These are phyloP conservation scores for Thermochaetoides dissita DNA, from an alignment of 2,329 filamentous ascomycete genomes.

Conservation along the genomic window DNA sequence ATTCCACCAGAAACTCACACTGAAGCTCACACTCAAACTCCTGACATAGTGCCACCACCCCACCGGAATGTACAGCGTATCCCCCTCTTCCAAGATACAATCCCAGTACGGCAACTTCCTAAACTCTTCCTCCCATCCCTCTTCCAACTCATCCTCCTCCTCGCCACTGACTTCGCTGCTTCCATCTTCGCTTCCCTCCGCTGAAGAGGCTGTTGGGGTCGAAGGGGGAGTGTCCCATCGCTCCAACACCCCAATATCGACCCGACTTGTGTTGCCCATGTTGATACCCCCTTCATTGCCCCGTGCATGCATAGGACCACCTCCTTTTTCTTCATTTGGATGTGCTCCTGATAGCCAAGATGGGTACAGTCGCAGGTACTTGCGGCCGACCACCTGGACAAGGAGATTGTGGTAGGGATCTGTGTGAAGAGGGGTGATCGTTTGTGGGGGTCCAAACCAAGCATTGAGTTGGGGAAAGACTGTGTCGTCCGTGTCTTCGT, in stretches of 20 bases:
- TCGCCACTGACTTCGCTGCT: constrained; percentile 11
- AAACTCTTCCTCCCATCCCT: constrained; percentile 33
- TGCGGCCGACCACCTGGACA: constrained; percentile 74
- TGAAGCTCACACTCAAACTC: constrained; percentile 74
- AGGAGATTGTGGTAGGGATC: constrained; percentile 91
- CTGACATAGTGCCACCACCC: constrained; percentile 99
- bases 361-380: constrained; percentile 81
- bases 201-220: not conserved
- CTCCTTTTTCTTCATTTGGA: too few relatives aligned
- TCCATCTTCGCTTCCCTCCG: constrained; percentile 22
- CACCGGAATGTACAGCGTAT: constrained; percentile 76
- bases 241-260: constrained; percentile 63
- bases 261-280: constrained; percentile 77
- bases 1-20: constrained; percentile 96
- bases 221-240: constrained; percentile 33
- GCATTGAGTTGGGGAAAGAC: constrained; percentile 63
- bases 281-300: constrained; percentile 58
- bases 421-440: constrained; percentile 84
- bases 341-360: constrained; percentile 33
- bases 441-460: constrained; percentile 81
- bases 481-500: constrained; percentile 16
- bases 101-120: constrained; percentile 54
- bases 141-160: constrained; percentile 7
- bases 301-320: constrained; percentile 40
- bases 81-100: constrained; percentile 64